Percentiles rank a stretch among this genome's conserved stretches.
phyloP scores from a whole-genome alignment of 129 eudicot genomes.

The Helichrysum umbraculigerum region DNA sequence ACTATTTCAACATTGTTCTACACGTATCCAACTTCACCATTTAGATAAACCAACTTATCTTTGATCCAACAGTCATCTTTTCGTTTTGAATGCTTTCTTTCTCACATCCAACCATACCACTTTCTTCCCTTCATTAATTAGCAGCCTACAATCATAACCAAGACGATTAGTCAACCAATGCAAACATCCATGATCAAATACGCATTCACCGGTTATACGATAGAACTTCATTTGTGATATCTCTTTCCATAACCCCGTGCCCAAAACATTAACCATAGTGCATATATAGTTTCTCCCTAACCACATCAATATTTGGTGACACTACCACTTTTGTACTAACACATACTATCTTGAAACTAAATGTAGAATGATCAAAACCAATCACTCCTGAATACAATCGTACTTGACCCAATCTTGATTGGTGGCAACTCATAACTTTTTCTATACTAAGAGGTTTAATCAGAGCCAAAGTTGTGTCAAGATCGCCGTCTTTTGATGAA shows the following conservation, averaged over 20 bases:
- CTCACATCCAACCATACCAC: neutral
- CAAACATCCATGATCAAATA: neutral
- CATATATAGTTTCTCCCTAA: neutral
- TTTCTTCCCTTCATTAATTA: neutral
- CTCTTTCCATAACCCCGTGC: neutral
- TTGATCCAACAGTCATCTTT: too few species aligned
- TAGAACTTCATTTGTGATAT: neutral
- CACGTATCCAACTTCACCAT: neutral
- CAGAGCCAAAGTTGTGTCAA: neutral
- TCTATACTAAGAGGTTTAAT: neutral
- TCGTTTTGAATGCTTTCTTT: neutral
- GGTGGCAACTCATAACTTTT: neutral
- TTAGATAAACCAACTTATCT: neutral
- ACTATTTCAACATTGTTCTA: too few species aligned
- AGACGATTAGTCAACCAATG: neutral
- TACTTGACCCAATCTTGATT: neutral
- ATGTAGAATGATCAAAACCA: neutral
- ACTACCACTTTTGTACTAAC: neutral
- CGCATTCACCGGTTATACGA: neutral
- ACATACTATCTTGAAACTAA: neutral
- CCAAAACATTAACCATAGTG: neutral
- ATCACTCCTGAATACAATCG: neutral
- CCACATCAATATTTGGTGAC: neutral
- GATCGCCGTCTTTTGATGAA: neutral
- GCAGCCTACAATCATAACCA: neutral